These are phyloP conservation scores for Aspergillus ellipticus DNA, from an alignment of 495 filamentous ascomycete species.

Conservation along the genomic window DNA sequence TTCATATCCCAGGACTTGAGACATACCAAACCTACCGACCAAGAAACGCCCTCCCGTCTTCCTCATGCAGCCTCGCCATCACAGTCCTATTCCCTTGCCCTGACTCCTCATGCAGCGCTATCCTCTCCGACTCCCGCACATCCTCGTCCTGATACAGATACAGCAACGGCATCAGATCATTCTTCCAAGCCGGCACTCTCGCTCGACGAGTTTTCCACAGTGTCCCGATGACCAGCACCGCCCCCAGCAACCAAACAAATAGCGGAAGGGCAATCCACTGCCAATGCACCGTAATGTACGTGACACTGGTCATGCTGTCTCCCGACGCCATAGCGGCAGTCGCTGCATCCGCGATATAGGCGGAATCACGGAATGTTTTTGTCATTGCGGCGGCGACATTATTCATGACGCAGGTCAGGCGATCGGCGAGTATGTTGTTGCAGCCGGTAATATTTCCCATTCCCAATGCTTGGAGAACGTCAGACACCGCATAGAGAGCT, in stretches of 20 bases:
- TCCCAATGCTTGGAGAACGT: too few species aligned
- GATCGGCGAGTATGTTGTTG: not conserved
- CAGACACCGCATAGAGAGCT: too few species aligned
- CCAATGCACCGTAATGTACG: slow-evolving; percentile 14
- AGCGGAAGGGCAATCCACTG: slow-evolving; percentile 15
- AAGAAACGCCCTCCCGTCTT: too few species aligned
- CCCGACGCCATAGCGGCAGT: slow-evolving; percentile 1
- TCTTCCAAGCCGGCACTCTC: not conserved
- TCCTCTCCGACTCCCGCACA: too few species aligned
- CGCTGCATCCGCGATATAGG: not conserved
- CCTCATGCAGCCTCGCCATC: too few species aligned
- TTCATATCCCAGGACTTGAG: too few species aligned
- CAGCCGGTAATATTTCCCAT: not conserved
- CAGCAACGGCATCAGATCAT: slow-evolving; percentile 9
- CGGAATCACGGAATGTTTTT: slow-evolving; percentile 11
- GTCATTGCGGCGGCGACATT: slow-evolving; percentile 15
- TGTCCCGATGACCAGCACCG: slow-evolving; percentile 2
- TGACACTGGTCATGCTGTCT: not conserved
- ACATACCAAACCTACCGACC: too few species aligned
- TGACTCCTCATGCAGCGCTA: too few species aligned
- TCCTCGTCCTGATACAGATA: not conserved
- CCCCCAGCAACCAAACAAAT: slow-evolving; percentile 13
- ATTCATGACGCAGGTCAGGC: slow-evolving; percentile 16
- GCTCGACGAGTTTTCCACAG: slow-evolving; percentile 2
- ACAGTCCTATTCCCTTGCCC: too few species aligned